Percentiles rank a stretch among this genome's conserved stretches.
phyloP scores from a whole-genome alignment of 306 rosid species.

The Quercus bicolor region DNA sequence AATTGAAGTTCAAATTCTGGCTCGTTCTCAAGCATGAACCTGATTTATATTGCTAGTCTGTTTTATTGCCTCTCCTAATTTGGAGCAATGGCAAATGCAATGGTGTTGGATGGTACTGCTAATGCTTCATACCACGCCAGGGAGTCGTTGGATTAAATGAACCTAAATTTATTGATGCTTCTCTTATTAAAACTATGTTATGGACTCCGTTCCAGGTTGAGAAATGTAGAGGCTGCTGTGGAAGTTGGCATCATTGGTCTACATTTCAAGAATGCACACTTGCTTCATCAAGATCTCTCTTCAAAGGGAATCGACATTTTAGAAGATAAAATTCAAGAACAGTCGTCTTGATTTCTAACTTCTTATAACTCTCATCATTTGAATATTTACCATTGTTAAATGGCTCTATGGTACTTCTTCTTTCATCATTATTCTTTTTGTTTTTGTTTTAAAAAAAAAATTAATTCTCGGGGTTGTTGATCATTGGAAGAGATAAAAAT shows the following conservation, averaged over 20 bases:
- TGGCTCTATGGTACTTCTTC: too few relatives aligned
- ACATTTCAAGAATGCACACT: constrained; percentile 58
- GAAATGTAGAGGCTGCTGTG: constrained; percentile 73
- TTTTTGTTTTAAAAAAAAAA: too few relatives aligned
- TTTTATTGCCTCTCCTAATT: not conserved
- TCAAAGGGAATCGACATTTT: constrained; percentile 50
- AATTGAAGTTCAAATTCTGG: not conserved
- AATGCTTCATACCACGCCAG: not conserved
- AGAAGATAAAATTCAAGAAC: constrained; percentile 22
- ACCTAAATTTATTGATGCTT: not conserved
- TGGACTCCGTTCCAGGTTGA: constrained; percentile 37
- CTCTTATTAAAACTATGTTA: not conserved
- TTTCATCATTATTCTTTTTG: not conserved
- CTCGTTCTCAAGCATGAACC: not conserved
- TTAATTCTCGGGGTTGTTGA: not conserved
- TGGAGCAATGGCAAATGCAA: not conserved
- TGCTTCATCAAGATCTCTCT: constrained; percentile 53
- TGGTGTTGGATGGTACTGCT: not conserved
- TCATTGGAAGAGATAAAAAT: not conserved
- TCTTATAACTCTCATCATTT: not conserved
- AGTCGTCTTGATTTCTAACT: not conserved
- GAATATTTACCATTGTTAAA: not conserved
- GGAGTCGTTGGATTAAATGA: not conserved
- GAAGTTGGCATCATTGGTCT: constrained; percentile 72
- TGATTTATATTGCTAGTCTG: not conserved